Percentiles rank a stretch among this genome's conserved stretches.
Evolutionary conservation across 2,329 filamentous ascomycete genomes (phyloP).

Genomic region (Cercospora berteroae): DNA sequence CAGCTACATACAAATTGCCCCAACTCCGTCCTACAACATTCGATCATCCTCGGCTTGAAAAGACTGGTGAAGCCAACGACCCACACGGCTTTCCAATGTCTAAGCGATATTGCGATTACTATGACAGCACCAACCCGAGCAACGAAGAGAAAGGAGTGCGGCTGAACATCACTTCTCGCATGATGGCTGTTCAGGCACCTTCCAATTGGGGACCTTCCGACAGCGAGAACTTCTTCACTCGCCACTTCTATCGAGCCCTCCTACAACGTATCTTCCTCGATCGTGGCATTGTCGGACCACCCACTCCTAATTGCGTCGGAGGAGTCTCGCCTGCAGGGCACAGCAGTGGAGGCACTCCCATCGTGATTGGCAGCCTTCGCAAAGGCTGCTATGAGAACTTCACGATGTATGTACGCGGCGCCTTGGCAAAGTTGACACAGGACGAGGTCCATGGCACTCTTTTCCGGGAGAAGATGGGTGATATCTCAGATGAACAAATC

Average conservation of each 20-base stretch:
- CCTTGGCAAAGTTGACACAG: slow-evolving; percentile 68
- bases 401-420: slow-evolving; percentile 73
- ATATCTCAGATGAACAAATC: slow-evolving; percentile 73
- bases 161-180: slow-evolving; percentile 91
- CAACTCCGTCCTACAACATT: slow-evolving; percentile 60
- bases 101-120: slow-evolving; percentile 58
- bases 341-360: slow-evolving; percentile 57
- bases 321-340: slow-evolving; percentile 37
- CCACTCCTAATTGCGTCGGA: slow-evolving; percentile 35
- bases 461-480: slow-evolving; percentile 64
- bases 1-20: slow-evolving; percentile 81
- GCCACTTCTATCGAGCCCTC: slow-evolving; percentile 89
- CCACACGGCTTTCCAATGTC: slow-evolving; percentile 95
- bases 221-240: slow-evolving; percentile 82
- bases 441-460: slow-evolving; percentile 58
- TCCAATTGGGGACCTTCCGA: slow-evolving; percentile 83
- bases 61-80: slow-evolving; percentile 71
- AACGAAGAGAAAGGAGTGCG: slow-evolving; percentile 60
- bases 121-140: slow-evolving; percentile 17
- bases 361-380: slow-evolving; percentile 81
- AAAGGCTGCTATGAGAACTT: slow-evolving; percentile 79
- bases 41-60: slow-evolving; percentile 62
- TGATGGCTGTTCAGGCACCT: slow-evolving; percentile 97
- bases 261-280: slow-evolving; percentile 92
- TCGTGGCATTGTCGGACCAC: slow-evolving; percentile 67